These are phyloP conservation scores for Zygosaccharomyces siamensis DNA, from an alignment of 805 yeast species.

Conservation along the genomic window DNA sequence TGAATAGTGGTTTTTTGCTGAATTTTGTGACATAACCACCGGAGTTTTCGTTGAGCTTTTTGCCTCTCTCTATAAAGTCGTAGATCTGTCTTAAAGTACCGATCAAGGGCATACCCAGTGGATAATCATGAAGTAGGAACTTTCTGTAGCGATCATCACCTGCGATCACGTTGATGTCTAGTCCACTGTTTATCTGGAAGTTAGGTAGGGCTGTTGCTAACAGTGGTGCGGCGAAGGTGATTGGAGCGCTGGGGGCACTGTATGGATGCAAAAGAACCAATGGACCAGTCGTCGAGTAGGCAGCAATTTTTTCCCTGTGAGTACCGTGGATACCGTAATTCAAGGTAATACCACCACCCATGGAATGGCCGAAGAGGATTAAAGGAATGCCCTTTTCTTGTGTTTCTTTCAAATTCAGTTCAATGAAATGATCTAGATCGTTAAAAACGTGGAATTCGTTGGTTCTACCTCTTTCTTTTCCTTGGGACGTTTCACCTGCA, in stretches of 20 bases:
- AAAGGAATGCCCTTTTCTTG: constrained; percentile 31
- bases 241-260: constrained; percentile 47
- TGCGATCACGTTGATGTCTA: constrained; percentile 53
- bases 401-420: constrained; percentile 22
- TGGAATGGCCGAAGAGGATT: constrained; percentile 62
- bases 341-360: constrained; percentile 74
- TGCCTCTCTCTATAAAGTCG: constrained; percentile 64
- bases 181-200: constrained; percentile 48
- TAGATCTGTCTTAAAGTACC: constrained; percentile 53
- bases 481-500: constrained; percentile 59
- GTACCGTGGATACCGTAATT: constrained; percentile 59
- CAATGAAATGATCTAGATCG: constrained; percentile 53
- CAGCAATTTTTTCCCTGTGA: constrained; percentile 42
- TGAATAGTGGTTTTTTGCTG: constrained; percentile 42
- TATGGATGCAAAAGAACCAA: constrained; percentile 53
- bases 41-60: constrained; percentile 39
- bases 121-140: constrained; percentile 40
- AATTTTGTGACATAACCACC: constrained; percentile 34
- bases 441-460: constrained; percentile 51
- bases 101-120: constrained; percentile 42
- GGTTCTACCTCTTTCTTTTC: constrained; percentile 50
- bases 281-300: constrained; percentile 55
- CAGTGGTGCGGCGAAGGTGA: constrained; percentile 41
- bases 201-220: constrained; percentile 43
- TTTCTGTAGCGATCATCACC: constrained; percentile 43